phyloP scores from a whole-genome alignment of 306 rosid genomes.

The Corylus avellana region DNA sequence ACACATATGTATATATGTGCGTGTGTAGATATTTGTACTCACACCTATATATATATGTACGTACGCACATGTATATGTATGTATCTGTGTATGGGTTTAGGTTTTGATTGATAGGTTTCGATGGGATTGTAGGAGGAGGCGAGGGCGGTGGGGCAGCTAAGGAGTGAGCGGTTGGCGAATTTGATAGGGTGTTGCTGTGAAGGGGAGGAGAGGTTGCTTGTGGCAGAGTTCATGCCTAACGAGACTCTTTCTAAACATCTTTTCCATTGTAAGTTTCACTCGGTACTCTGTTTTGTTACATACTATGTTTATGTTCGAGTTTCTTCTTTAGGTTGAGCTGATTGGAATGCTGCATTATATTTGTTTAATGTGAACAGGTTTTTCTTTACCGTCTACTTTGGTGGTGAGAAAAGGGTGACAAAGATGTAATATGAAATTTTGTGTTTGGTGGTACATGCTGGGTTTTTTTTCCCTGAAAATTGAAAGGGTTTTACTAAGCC shows the following conservation, averaged over 20 bases:
- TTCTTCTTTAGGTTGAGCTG: background rate
- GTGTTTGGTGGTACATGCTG: background rate
- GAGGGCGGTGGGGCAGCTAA: slow-evolving; percentile 74
- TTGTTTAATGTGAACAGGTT: background rate
- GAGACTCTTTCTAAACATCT: slow-evolving; percentile 97
- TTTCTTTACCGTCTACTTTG: background rate
- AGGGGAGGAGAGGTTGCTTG: slow-evolving; percentile 88
- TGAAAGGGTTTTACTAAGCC: background rate
- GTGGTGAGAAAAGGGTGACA: background rate
- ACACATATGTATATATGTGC: background rate
- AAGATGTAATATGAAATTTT: background rate
- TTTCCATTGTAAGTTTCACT: slow-evolving; percentile 69
- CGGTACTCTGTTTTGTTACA: background rate
- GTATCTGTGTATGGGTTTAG: background rate
- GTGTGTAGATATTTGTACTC: background rate
- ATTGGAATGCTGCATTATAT: background rate
- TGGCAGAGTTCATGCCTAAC: slow-evolving; percentile 95
- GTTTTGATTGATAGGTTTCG: slow-evolving; percentile 25
- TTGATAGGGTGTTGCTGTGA: slow-evolving; percentile 92
- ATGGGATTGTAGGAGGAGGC: slow-evolving; percentile 78
- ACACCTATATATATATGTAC: background rate
- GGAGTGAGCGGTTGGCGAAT: slow-evolving; percentile 79
- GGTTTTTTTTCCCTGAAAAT: background rate
- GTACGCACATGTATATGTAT: slow-evolving; percentile 13
- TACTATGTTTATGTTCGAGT: background rate